phyloP scores from a whole-genome alignment of 768 basidiomycete species.

The Russula griseocarnosa region DNA sequence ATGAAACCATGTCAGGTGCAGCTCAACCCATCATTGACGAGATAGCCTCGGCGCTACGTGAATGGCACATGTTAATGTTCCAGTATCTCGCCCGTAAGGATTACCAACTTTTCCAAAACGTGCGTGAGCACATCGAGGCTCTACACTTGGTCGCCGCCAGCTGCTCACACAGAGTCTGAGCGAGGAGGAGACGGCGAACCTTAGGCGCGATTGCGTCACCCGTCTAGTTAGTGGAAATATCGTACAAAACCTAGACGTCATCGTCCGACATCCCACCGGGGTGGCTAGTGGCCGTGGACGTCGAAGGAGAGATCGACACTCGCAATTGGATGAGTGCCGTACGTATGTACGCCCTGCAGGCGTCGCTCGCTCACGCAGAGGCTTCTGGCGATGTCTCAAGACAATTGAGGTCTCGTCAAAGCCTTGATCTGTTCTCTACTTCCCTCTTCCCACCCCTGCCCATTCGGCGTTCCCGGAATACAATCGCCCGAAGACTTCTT shows the following conservation, averaged over 20 bases:
- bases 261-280: constrained; percentile 92
- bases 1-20: constrained; percentile 82
- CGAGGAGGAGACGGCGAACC: constrained; percentile 74
- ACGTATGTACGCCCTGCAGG: constrained; percentile 89
- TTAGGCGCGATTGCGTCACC: constrained; percentile 83
- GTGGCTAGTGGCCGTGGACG: constrained; percentile 88
- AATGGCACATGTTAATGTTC: constrained; percentile 93
- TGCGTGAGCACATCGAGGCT: constrained; percentile 85
- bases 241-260: constrained; percentile 87
- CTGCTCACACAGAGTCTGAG: constrained; percentile 83
- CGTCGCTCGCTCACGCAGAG: constrained; percentile 72
- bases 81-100: constrained; percentile 86
- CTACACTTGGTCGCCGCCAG: constrained; percentile 87
- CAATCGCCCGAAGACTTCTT: constrained; percentile 37
- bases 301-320: constrained; percentile 74
- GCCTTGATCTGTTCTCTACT: constrained; percentile 44
- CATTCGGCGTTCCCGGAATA: constrained; percentile 70
- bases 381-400: constrained; percentile 36
- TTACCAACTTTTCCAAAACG: constrained; percentile 82
- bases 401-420: constrained; percentile 38
- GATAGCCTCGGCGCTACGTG: constrained; percentile 91
- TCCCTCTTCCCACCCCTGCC: constrained; percentile 55
- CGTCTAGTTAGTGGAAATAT: constrained; percentile 87
- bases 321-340: constrained; percentile 86
- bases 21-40: constrained; percentile 93